A percentile compares a stretch with the other conserved stretches of the same genome.
Evolutionary conservation across 1,284 basidiomycete genomes (phyloP).

Genomic region (Heliocybe sulcata): DNA sequence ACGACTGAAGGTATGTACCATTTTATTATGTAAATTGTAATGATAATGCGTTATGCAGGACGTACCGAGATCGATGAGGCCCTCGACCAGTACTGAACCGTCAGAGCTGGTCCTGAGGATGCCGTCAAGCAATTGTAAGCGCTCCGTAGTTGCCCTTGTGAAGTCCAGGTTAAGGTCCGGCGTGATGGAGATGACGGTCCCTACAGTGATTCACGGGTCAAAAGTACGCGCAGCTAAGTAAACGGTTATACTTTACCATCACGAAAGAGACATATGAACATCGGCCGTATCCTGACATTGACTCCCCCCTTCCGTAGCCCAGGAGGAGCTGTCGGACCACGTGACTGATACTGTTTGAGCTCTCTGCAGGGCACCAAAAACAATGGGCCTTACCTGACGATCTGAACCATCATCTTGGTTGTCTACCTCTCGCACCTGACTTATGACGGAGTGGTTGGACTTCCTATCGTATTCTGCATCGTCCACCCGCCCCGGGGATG

Average conservation of each 20-base stretch:
- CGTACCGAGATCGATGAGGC: slow-evolving; percentile 45
- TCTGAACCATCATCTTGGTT: neutral
- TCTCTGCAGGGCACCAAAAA: neutral
- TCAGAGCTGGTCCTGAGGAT: slow-evolving; percentile 53
- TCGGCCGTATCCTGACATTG: slow-evolving; percentile 47
- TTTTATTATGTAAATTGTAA: neutral
- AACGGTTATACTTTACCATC: slow-evolving; percentile 26
- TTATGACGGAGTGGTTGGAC: neutral
- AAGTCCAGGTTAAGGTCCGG: slow-evolving; percentile 37
- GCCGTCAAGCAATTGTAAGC: slow-evolving; percentile 51
- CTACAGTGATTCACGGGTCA: neutral
- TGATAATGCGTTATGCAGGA: neutral
- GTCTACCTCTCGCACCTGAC: neutral
- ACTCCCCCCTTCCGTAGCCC: slow-evolving; percentile 57
- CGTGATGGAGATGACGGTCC: slow-evolving; percentile 57
- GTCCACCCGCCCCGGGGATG: neutral
- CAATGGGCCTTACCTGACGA: neutral
- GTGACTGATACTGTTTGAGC: slow-evolving; percentile 9
- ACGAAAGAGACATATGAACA: slow-evolving; percentile 59
- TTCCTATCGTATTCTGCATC: neutral
- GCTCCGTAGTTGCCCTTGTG: slow-evolving; percentile 45
- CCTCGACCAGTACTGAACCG: slow-evolving; percentile 53
- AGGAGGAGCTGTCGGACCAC: slow-evolving; percentile 29
- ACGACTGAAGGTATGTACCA: slow-evolving; percentile 28
- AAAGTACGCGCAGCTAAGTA: slow-evolving; percentile 20